A percentile compares a stretch with the other conserved stretches of the same genome.
phyloP scores from a whole-genome alignment of 1,284 basidiomycete genomes.

The Puccinia horiana region DNA sequence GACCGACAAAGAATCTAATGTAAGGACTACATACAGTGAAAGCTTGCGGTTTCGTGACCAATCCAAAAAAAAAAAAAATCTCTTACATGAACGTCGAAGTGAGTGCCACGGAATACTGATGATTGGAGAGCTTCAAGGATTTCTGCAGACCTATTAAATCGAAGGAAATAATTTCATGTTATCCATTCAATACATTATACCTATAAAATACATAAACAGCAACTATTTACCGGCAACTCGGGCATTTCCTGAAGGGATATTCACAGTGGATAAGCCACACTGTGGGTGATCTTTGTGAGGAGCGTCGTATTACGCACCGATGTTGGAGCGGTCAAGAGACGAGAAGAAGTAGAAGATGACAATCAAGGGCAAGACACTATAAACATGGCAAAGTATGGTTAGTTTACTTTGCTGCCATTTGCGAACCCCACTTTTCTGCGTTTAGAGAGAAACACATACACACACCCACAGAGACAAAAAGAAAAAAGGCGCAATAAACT shows the following conservation, averaged over 20 bases:
- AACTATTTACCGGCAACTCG: conserved; percentile 48
- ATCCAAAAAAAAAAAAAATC: no score
- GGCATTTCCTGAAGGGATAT: conserved; percentile 47
- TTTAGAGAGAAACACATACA: not conserved
- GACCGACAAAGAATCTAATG: not conserved
- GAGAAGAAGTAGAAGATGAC: conserved; percentile 25
- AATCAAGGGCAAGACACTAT: conserved; percentile 26
- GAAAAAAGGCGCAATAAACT: not conserved
- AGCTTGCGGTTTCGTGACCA: no score
- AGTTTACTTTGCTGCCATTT: no score
- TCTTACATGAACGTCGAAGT: conserved; percentile 29
- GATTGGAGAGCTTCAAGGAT: conserved; percentile 18
- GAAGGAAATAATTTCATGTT: no score
- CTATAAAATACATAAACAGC: no score
- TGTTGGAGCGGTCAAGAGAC: conserved; percentile 42
- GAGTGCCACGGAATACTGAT: conserved; percentile 38
- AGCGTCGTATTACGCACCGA: not conserved
- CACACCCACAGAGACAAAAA: no score
- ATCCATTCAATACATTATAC: no score
- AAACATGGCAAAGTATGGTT: no score
- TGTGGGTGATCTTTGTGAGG: not conserved
- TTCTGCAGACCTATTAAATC: conserved; percentile 34
- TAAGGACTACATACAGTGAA: no score
- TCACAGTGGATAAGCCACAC: no score
- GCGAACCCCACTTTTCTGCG: no score